Base-by-base conservation (phyloP, 2,329 filamentous ascomycete species). In the Alternaria angustiovoidea region DNA sequence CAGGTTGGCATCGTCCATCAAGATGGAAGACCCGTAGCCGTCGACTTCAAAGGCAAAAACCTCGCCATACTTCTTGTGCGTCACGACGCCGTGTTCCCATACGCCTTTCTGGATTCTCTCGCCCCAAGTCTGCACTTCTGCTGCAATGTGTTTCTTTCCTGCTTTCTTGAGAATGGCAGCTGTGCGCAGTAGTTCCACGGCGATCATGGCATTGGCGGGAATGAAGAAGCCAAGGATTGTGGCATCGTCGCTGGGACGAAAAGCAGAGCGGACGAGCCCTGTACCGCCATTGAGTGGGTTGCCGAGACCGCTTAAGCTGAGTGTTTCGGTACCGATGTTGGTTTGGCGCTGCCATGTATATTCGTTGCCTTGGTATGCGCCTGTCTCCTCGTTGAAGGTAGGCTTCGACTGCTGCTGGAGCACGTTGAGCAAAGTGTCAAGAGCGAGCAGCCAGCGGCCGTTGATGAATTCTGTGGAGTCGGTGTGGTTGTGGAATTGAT, bases 191-290 rank as follows among this genome's bases (percentile, higher is more conserved):
- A 99, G 83, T 78, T 99, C 93, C 0, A 94, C 91, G 2, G 93
- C 89, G 85, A 99, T 97, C 89, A 96, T 94, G 24, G 95, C 95
- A 75, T 99, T 99, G 38, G 92, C 90, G 0, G 95, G 95, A 67
- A 99, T 96, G 76, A 97, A 92, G 82, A 93, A 99, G 44, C 94
- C 94, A 3, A 99, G 84, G 38, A 95, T 97, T 0, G 93, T 96
- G 3, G 95, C 93, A 77, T 99, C 95, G 71, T 99, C 95, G 65
- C 92, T 96, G 5, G 95, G 95, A 1, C 95, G 87, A 81, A 99
- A 99, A 0, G 95, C 94, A 41, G 92, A 96, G 59, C 95, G 88
- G 48, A 98, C 86, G 1, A 99, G 86, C 0, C 93, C 93, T 0
- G 95, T 97, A 18, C 89, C 92, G 67, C 83, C 85, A 68, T 92